Conservation (phyloP, 257 asterid species). For the Ehretia macrophylla region DNA sequence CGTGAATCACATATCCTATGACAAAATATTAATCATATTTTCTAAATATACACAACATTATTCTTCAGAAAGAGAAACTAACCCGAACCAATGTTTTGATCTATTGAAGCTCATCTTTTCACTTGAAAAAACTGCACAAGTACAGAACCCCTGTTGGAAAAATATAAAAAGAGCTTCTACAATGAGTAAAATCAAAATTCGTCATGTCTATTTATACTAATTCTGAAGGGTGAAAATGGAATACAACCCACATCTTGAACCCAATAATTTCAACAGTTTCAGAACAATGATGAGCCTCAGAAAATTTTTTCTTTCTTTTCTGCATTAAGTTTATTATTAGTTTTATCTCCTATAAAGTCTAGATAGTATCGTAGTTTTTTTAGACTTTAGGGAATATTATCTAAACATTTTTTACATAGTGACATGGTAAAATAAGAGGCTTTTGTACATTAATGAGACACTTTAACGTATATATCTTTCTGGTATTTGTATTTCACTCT, state of each 20-base stretch:
- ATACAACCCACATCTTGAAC: constrained; percentile 15
- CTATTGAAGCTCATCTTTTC: constrained; percentile 50
- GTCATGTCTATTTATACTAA: constrained; percentile 32
- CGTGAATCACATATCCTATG: background rate
- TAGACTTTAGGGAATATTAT: too few relatives aligned
- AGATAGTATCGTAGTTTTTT: too few relatives aligned
- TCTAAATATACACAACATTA: constrained; percentile 1
- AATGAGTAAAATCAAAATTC: constrained; percentile 27
- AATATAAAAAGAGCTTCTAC: constrained; percentile 34
- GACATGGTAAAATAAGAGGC: too few relatives aligned
- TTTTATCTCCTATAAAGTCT: too few relatives aligned
- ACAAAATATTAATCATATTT: background rate
- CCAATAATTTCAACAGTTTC: too few relatives aligned
- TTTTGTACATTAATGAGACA: too few relatives aligned
- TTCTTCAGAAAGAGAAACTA: constrained; percentile 8
- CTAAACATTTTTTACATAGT: too few relatives aligned
- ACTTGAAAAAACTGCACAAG: constrained; percentile 12
- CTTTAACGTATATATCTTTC: too few relatives aligned
- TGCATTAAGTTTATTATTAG: too few relatives aligned
- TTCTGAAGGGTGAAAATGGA: constrained; percentile 32
- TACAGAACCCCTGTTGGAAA: constrained; percentile 5
- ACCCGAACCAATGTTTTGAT: constrained; percentile 37
- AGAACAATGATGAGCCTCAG: too few relatives aligned
- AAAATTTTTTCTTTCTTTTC: too few relatives aligned
- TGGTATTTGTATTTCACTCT: too few relatives aligned